Evolutionary conservation across 495 filamentous ascomycete species (phyloP).

Genomic region (Neurospora sp.): DNA sequence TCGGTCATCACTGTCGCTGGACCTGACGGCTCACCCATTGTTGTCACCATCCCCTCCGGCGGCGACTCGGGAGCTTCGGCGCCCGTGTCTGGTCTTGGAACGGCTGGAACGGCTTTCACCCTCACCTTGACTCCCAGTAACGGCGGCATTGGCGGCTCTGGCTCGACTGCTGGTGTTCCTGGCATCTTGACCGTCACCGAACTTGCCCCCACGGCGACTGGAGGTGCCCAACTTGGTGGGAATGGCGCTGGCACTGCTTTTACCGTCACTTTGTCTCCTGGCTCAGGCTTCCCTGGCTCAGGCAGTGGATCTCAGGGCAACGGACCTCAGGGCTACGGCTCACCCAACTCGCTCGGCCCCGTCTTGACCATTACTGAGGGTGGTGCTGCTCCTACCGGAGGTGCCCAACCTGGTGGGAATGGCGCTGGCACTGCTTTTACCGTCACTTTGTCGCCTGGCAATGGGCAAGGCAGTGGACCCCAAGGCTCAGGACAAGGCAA

Average conservation of each 20-base stretch:
- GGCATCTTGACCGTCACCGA: background rate
- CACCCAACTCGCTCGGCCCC: background rate
- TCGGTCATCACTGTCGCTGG: background rate
- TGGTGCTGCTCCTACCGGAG: background rate
- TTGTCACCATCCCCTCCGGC: background rate
- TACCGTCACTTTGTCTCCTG: background rate
- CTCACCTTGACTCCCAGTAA: background rate
- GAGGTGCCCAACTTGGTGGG: background rate
- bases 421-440: background rate
- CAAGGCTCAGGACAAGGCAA: background rate
- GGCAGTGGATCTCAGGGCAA: background rate
- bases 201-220: background rate
- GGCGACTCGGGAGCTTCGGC: background rate
- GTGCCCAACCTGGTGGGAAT: background rate
- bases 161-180: background rate
- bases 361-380: conserved; percentile 1
- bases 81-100: background rate
- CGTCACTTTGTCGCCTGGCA: background rate
- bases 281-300: background rate
- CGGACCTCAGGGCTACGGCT: background rate
- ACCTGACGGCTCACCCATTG: conserved; percentile 1
- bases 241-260: background rate
- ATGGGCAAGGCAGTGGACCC: background rate
- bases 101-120: background rate
- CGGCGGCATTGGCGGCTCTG: background rate